These are phyloP conservation scores for Russula compacta DNA, from an alignment of 768 basidiomycete genomes.

Conservation along the genomic window DNA sequence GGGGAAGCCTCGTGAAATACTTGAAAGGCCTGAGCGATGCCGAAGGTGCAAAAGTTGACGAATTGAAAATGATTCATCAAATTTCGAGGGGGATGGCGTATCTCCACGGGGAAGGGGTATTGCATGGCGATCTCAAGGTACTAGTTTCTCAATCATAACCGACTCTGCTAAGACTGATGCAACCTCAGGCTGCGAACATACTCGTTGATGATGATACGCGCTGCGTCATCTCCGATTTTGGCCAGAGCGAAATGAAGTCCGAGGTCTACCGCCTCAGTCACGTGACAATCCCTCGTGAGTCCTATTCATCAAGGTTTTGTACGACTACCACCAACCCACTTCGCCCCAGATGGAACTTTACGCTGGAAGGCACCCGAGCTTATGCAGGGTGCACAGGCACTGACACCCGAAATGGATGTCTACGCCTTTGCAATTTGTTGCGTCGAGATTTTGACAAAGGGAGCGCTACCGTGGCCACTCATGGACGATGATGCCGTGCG, in stretches of 20 bases:
- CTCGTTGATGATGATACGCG: conserved; percentile 57
- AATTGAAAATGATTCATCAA: conserved; percentile 57
- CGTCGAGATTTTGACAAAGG: conserved; percentile 53
- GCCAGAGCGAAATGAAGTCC: conserved; percentile 69
- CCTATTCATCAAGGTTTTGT: conserved; percentile 6
- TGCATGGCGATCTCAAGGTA: conserved; percentile 81
- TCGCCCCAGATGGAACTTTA: conserved; percentile 38
- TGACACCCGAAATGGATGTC: conserved; percentile 53
- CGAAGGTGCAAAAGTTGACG: conserved; percentile 33
- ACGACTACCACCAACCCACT: neutral
- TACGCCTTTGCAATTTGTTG: conserved; percentile 64
- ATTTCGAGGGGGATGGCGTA: conserved; percentile 79
- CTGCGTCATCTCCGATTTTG: conserved; percentile 78
- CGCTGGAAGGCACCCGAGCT: conserved; percentile 70
- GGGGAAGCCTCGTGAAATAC: conserved; percentile 55
- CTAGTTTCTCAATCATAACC: conserved; percentile 7
- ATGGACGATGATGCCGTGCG: conserved; percentile 44
- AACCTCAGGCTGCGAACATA: conserved; percentile 57
- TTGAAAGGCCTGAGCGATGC: conserved; percentile 31
- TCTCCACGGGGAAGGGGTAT: conserved; percentile 53
- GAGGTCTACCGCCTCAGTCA: conserved; percentile 59
- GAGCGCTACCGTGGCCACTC: conserved; percentile 48
- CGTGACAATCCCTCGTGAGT: conserved; percentile 27
- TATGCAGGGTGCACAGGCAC: conserved; percentile 36
- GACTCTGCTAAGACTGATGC: neutral